A percentile compares a stretch with the other conserved stretches of the same genome.
Conservation (phyloP, 169 alveolate species). For the Plasmodium inui region DNA sequence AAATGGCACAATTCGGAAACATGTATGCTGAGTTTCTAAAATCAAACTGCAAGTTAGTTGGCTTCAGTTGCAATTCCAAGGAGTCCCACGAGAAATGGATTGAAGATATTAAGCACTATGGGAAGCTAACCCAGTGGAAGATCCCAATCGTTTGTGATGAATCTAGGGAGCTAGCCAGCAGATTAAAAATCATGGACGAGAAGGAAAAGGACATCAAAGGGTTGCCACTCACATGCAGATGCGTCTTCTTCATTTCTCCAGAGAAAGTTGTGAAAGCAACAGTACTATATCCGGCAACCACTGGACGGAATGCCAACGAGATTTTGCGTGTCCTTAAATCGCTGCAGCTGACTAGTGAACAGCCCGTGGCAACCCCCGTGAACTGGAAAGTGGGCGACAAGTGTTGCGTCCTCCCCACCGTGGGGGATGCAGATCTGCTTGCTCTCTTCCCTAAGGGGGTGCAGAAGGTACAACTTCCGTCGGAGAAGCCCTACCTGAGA, state of each 20-base stretch:
- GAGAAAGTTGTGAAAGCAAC: constrained; percentile 77
- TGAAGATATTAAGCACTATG: constrained; percentile 44
- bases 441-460: constrained; percentile 72
- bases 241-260: constrained; percentile 81
- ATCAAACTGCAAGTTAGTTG: constrained; percentile 80
- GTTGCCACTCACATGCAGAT: constrained; percentile 85
- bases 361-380: constrained; percentile 84
- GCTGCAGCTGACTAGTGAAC: constrained; percentile 77
- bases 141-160: constrained; percentile 73
- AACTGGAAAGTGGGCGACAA: constrained; percentile 78
- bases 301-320: constrained; percentile 86
- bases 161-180: constrained; percentile 39
- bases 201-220: constrained; percentile 81
- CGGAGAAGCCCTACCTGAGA: constrained; percentile 65
- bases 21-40: constrained; percentile 75
- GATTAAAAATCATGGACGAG: constrained; percentile 84
- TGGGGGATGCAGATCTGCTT: constrained; percentile 66
- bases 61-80: constrained; percentile 80
- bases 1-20: constrained; percentile 81
- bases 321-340: constrained; percentile 84
- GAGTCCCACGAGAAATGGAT: constrained; percentile 78
- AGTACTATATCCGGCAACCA: constrained; percentile 87
- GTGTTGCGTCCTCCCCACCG: constrained; percentile 77
- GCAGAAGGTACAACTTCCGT: constrained; percentile 53
- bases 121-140: constrained; percentile 57